phyloP scores from a whole-genome alignment of 1,284 basidiomycete genomes.

The Moniliella sp. region DNA sequence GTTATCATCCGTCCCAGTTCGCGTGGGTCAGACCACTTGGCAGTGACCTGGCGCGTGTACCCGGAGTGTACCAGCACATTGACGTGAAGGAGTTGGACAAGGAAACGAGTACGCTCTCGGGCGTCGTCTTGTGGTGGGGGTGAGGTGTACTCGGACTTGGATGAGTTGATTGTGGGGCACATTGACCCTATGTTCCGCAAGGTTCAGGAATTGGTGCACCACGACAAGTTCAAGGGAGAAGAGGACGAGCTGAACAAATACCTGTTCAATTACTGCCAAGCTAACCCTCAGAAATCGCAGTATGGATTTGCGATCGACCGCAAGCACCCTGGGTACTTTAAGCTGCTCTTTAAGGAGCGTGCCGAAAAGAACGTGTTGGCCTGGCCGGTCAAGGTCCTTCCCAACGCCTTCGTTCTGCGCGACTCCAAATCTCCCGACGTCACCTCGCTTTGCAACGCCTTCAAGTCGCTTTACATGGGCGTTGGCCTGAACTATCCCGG shows the following conservation, averaged over 20 bases:
- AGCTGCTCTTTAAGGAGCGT: constrained; percentile 74
- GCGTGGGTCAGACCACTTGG: constrained; percentile 75
- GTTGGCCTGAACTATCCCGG: too few relatives aligned
- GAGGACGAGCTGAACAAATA: constrained; percentile 52
- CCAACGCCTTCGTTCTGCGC: constrained; percentile 26
- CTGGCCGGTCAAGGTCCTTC: constrained; percentile 33
- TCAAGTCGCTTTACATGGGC: constrained; percentile 34
- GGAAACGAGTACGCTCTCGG: constrained; percentile 47
- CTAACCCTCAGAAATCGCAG: constrained; percentile 77
- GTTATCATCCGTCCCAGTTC: constrained; percentile 78
- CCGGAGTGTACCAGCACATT: constrained; percentile 85
- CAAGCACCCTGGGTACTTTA: constrained; percentile 74
- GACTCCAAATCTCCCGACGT: constrained; percentile 28
- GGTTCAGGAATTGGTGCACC: constrained; percentile 79
- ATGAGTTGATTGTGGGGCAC: constrained; percentile 92
- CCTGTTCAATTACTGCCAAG: constrained; percentile 42
- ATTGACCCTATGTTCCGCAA: constrained; percentile 79
- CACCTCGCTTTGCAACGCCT: constrained; percentile 24
- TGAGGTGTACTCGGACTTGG: constrained; percentile 77
- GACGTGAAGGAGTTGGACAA: constrained; percentile 65
- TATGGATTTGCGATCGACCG: constrained; percentile 88
- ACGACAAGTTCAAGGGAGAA: constrained; percentile 82
- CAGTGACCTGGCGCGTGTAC: constrained; percentile 97
- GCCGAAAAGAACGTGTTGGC: constrained; percentile 24
- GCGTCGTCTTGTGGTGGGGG: constrained; percentile 51